Evolutionary conservation across 108 stramenopile genomes (phyloP).

Genomic region (Conticribra guillardii): DNA sequence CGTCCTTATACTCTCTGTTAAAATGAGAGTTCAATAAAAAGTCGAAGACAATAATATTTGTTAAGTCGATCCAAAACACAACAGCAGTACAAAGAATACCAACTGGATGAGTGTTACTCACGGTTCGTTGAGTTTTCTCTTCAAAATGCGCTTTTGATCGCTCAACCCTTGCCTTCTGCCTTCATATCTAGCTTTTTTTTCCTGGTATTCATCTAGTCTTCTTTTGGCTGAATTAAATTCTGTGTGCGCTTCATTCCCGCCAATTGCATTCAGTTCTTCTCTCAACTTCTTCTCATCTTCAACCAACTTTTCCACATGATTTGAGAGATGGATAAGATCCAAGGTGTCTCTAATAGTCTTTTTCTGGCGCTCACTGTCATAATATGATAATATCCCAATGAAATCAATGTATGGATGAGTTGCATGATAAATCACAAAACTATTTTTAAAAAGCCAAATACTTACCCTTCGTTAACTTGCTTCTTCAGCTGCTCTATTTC

Average conservation of each 20-base stretch:
- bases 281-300: slow-evolving; percentile 51
- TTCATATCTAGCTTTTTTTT: slow-evolving; percentile 47
- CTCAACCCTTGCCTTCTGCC: slow-evolving; percentile 65
- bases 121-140: slow-evolving; percentile 50
- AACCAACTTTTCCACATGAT: slow-evolving; percentile 39
- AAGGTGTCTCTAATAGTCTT: slow-evolving; percentile 75
- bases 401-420: too few species aligned
- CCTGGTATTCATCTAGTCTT: slow-evolving; percentile 41
- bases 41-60: background rate
- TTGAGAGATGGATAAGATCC: slow-evolving; percentile 49
- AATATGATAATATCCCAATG: too few species aligned
- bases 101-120: slow-evolving; percentile 13
- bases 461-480: slow-evolving; percentile 58
- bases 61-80: too few species aligned
- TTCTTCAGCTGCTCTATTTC: slow-evolving; percentile 56
- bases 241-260: slow-evolving; percentile 50
- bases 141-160: slow-evolving; percentile 67
- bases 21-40: background rate
- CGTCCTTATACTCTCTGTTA: slow-evolving; percentile 74
- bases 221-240: slow-evolving; percentile 24
- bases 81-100: too few species aligned
- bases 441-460: background rate
- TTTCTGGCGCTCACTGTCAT: slow-evolving; percentile 58
- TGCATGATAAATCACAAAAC: too few species aligned
- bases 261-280: slow-evolving; percentile 44